Evolutionary conservation across 306 rosid species (phyloP).

Genomic region (Carpinus fangiana): DNA sequence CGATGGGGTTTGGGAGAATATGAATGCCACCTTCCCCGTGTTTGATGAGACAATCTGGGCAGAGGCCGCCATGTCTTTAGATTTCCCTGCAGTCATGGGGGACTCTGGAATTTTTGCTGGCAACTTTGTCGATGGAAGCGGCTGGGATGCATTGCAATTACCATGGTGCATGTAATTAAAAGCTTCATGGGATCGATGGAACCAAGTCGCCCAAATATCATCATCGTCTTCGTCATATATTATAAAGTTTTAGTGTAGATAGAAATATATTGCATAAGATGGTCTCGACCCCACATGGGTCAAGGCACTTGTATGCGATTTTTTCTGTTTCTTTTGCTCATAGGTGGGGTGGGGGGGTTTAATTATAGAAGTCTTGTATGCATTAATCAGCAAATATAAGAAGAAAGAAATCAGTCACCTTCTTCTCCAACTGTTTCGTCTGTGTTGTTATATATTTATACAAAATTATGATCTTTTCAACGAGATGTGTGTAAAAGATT

Average conservation of each 20-base stretch:
- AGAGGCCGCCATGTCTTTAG: slow-evolving; percentile 71
- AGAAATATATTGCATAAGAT: neutral
- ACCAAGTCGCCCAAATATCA: neutral
- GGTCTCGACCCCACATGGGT: neutral
- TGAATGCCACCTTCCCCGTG: slow-evolving; percentile 33
- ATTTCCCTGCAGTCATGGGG: slow-evolving; percentile 44
- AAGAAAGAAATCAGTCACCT: neutral
- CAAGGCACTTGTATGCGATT: neutral
- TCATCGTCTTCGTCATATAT: too few relatives aligned
- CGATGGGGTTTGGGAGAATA: slow-evolving; percentile 40
- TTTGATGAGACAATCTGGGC: slow-evolving; percentile 71
- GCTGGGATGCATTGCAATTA: slow-evolving; percentile 48
- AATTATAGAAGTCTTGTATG: too few relatives aligned
- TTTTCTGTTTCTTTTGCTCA: neutral
- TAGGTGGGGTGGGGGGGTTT: too few relatives aligned
- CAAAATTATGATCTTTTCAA: neutral
- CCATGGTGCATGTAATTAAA: slow-evolving; percentile 57
- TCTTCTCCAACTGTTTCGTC: neutral
- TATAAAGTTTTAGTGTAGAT: neutral
- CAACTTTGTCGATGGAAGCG: slow-evolving; percentile 38
- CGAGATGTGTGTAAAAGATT: neutral
- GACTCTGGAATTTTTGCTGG: slow-evolving; percentile 24
- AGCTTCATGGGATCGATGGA: neutral
- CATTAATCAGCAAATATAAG: neutral
- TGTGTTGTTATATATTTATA: neutral